Percentiles rank a stretch among this genome's conserved stretches.
Conservation (phyloP, 495 filamentous ascomycete genomes). For the Neurospora discreta region DNA sequence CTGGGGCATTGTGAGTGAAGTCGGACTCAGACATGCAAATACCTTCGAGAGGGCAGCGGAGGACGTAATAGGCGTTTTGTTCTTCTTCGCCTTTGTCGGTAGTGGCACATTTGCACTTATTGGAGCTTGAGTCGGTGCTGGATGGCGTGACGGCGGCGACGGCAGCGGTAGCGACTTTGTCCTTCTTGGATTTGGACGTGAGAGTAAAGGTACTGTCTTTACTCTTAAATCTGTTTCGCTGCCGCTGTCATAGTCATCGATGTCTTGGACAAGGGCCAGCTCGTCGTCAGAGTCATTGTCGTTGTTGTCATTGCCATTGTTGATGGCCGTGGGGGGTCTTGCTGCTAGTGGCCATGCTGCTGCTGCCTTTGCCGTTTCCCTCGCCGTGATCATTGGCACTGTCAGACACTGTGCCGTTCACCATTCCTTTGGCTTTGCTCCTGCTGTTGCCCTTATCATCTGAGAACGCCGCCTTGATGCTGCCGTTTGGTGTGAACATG, state of each 20-base stretch:
- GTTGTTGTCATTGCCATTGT: neutral
- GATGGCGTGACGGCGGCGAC: neutral
- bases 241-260: neutral
- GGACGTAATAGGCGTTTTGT: neutral
- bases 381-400: neutral
- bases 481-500: neutral
- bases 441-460: neutral
- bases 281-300: neutral
- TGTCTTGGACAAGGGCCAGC: neutral
- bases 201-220: neutral
- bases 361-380: neutral
- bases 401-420: neutral
- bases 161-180: neutral
- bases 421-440: neutral
- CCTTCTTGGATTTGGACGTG: neutral
- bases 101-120: neutral
- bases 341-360: neutral
- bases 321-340: neutral
- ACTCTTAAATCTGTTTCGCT: neutral
- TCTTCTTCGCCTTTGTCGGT: neutral
- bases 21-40: neutral
- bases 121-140: neutral
- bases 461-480: rapidly evolving
- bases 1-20: neutral
- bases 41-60: neutral